phyloP scores from a whole-genome alignment of 1,139 yeast genomes.

The Yamadazyma diospyri region DNA sequence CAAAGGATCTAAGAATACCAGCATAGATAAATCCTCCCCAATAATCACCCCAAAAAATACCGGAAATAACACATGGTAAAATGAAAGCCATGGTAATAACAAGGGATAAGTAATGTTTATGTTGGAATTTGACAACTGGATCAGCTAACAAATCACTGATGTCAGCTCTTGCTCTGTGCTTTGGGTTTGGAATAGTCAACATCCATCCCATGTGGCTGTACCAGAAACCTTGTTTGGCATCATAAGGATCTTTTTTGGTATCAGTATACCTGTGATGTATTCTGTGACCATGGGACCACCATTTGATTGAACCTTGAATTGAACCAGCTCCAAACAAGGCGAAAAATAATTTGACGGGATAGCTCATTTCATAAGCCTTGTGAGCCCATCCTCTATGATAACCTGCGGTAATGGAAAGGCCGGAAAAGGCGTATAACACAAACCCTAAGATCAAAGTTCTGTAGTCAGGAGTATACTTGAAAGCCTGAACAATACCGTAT shows the following conservation, averaged over 20 bases:
- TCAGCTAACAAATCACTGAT: slow-evolving; percentile 88
- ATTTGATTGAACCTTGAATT: slow-evolving; percentile 93
- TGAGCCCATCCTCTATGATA: slow-evolving; percentile 78
- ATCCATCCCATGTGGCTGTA: slow-evolving; percentile 98
- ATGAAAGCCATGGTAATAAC: slow-evolving; percentile 68
- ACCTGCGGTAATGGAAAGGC: slow-evolving; percentile 89
- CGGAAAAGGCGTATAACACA: slow-evolving; percentile 64
- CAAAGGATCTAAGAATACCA: slow-evolving; percentile 77
- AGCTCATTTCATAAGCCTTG: slow-evolving; percentile 74
- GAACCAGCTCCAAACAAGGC: slow-evolving; percentile 94
- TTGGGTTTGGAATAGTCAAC: slow-evolving; percentile 90
- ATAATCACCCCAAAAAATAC: slow-evolving; percentile 82
- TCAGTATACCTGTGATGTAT: slow-evolving; percentile 97
- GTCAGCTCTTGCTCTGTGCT: slow-evolving; percentile 93
- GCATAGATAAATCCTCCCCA: slow-evolving; percentile 92
- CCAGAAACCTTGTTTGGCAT: slow-evolving; percentile 95
- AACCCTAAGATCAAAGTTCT: slow-evolving; percentile 63
- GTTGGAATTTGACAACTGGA: slow-evolving; percentile 90
- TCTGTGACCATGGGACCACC: slow-evolving; percentile 99
- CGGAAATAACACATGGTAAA: slow-evolving; percentile 74
- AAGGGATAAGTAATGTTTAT: slow-evolving; percentile 75
- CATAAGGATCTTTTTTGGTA: slow-evolving; percentile 95
- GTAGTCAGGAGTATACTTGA: slow-evolving; percentile 47
- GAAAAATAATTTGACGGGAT: slow-evolving; percentile 66
- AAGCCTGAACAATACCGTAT: slow-evolving; percentile 54